A percentile compares a stretch with the other conserved stretches of the same genome.
These are phyloP conservation scores for Fusarium tjaetaba DNA, from an alignment of 2,329 filamentous ascomycete species.

Conservation along the genomic window DNA sequence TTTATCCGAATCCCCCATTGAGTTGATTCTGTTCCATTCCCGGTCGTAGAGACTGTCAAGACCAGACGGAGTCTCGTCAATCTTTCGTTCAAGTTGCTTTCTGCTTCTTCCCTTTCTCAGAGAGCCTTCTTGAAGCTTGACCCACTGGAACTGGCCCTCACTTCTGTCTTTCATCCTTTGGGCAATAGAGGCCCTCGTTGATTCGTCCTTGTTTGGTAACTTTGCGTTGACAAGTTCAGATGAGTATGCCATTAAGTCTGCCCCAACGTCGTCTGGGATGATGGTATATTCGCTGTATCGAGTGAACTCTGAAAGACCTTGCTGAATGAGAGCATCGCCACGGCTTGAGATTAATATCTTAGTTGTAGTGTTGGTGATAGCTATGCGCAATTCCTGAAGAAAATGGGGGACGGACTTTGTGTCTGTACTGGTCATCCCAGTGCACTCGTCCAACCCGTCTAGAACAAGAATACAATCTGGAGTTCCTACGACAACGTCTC, in stretches of 20 bases:
- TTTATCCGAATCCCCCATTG: background rate
- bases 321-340: accelerated
- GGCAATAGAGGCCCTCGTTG: slow-evolving; percentile 27
- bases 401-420: slow-evolving; percentile 24
- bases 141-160: slow-evolving; percentile 48
- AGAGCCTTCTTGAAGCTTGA: slow-evolving; percentile 43
- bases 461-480: background rate
- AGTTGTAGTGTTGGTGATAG: slow-evolving; percentile 12
- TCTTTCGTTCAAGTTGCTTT: slow-evolving; percentile 42
- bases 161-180: slow-evolving; percentile 40
- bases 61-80: slow-evolving; percentile 43
- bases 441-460: slow-evolving; percentile 17
- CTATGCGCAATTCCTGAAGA: background rate
- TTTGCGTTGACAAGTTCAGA: slow-evolving; percentile 39
- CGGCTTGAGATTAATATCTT: background rate
- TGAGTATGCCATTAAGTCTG: background rate
- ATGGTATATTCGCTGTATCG: background rate
- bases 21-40: slow-evolving; percentile 43
- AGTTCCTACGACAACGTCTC: accelerated
- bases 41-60: slow-evolving; percentile 45
- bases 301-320: accelerated
- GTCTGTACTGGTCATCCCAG: background rate
- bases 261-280: background rate
- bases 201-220: slow-evolving; percentile 40
- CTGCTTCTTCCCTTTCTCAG: slow-evolving; percentile 40